Evolutionary conservation across 495 filamentous ascomycete genomes (phyloP).

Genomic region (Achaetomiella virescens): DNA sequence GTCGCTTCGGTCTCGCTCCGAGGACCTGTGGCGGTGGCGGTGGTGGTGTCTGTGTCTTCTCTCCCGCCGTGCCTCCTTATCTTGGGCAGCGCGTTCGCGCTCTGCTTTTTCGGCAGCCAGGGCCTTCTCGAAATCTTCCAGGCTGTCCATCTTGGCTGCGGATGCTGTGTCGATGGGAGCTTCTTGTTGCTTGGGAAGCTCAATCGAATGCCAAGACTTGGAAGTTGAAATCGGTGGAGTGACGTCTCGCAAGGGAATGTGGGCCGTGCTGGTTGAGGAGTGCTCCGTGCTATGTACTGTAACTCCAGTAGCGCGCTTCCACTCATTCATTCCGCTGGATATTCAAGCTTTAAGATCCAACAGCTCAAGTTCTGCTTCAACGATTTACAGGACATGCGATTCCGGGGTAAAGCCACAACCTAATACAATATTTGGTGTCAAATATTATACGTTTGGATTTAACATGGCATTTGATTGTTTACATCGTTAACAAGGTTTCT

Average conservation of each 20-base stretch:
- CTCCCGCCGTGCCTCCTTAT: slow-evolving; percentile 34
- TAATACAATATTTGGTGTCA: no score
- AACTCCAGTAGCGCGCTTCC: no score
- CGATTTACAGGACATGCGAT: no score
- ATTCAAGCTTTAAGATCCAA: no score
- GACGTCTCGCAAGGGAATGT: slow-evolving; percentile 3
- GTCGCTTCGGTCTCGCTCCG: slow-evolving; percentile 30
- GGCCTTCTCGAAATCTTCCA: slow-evolving; percentile 51
- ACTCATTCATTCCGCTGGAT: no score
- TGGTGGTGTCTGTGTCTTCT: slow-evolving; percentile 40
- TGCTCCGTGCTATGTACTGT: no score
- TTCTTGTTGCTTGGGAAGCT: neutral
- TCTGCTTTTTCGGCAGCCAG: slow-evolving; percentile 48
- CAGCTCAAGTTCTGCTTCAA: no score
- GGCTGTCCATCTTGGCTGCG: slow-evolving; percentile 38
- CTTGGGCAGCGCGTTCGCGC: slow-evolving; percentile 31
- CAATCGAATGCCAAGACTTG: slow-evolving; percentile 4
- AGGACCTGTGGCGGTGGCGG: slow-evolving; percentile 39
- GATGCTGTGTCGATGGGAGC: slow-evolving; percentile 5
- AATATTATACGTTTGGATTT: no score
- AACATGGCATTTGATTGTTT: no score
- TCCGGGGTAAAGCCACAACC: no score
- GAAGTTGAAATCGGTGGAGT: slow-evolving; percentile 4
- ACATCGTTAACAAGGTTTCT: no score
- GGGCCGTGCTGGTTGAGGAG: no score